Base-by-base conservation (phyloP, 164 flowering plant genomes). In the Stephania cephalantha region DNA sequence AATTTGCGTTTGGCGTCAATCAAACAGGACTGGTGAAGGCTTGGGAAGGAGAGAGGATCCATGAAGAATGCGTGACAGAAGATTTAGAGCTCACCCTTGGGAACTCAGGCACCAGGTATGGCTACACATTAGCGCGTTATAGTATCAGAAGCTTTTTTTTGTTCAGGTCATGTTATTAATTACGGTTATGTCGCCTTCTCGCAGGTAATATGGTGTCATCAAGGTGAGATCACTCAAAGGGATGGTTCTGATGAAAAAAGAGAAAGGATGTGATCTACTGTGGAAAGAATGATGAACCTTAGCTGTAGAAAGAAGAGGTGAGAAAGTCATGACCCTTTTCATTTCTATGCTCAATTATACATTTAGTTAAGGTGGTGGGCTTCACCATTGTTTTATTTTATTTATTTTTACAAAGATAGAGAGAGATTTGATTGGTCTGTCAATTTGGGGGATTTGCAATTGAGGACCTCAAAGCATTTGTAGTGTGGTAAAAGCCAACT, bases 41-140 rank as follows among this genome's bases (percentile, higher is more conserved):
- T 7, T 95, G 99, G 99, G 95, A 95, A 78, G 99, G 99, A 70
- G 99, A 95, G 82, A 89, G 91, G 79, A 95, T 95, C 30, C 98
- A 94, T 69, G 99, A 93, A 53, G 99, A 95, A 71, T 88, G 95
- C 75, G 94, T 79, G 30, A 82, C 93, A 22, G 97, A 95, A 80
- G 99, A 95, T 61, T 90, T 95, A 17, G 97, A 95, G 83, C 97
- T 95, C 81, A 94, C 98, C 3, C 95, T 93, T 44, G 98, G 97
- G 63, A 89, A 84, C 82, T 82, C 95, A 48, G 83, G 80, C 64
- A 87, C 90, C 68, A 89, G 91, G 95, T 92, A 82, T 50, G 31
- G 52, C 78, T 31, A 50, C 55, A 10, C 55, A 35, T 35, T 15
- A 50, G 15, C 12, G 55, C 15, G 55, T 50, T 50, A 50, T 50